These are phyloP conservation scores for Amanita brunnescens DNA, from an alignment of 768 basidiomycete genomes.

Conservation along the genomic window DNA sequence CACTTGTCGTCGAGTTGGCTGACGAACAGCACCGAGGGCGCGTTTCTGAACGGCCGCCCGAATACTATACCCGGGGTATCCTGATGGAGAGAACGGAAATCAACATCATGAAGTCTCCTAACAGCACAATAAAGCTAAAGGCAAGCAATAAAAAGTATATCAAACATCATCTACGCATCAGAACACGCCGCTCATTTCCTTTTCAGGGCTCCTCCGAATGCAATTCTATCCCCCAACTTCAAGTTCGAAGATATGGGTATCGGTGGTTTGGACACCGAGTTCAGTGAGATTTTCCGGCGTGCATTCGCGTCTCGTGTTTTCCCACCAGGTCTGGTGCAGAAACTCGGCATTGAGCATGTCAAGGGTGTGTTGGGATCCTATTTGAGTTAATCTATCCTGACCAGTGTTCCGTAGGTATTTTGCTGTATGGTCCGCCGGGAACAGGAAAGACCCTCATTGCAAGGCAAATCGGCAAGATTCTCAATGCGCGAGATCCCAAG, in stretches of 20 bases:
- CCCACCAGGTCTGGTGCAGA: slow-evolving; percentile 92
- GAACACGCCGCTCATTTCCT: neutral
- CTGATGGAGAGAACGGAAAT: slow-evolving; percentile 91
- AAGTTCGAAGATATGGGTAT: slow-evolving; percentile 99
- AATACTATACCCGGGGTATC: slow-evolving; percentile 48
- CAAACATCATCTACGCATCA: neutral
- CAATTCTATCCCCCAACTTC: slow-evolving; percentile 95
- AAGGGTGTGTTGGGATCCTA: slow-evolving; percentile 52
- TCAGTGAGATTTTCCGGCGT: slow-evolving; percentile 93
- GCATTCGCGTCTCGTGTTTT: slow-evolving; percentile 99
- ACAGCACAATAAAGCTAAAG: slow-evolving; percentile 82
- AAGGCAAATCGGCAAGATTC: slow-evolving; percentile 97
- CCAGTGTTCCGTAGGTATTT: slow-evolving; percentile 51
- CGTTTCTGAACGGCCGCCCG: slow-evolving; percentile 17
- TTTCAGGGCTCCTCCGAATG: slow-evolving; percentile 78
- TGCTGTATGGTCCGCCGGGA: slow-evolving; percentile 93
- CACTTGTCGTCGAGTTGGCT: slow-evolving; percentile 53
- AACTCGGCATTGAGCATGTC: slow-evolving; percentile 96
- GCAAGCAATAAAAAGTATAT: slow-evolving; percentile 81
- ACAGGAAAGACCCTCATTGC: slow-evolving; percentile 99
- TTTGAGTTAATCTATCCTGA: neutral
- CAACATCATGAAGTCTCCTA: slow-evolving; percentile 75
- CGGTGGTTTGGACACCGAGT: slow-evolving; percentile 93
- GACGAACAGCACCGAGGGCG: slow-evolving; percentile 39
- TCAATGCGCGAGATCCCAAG: slow-evolving; percentile 96